Conservation (phyloP, 257 asterid species). For the Fraxinus excelsior region DNA sequence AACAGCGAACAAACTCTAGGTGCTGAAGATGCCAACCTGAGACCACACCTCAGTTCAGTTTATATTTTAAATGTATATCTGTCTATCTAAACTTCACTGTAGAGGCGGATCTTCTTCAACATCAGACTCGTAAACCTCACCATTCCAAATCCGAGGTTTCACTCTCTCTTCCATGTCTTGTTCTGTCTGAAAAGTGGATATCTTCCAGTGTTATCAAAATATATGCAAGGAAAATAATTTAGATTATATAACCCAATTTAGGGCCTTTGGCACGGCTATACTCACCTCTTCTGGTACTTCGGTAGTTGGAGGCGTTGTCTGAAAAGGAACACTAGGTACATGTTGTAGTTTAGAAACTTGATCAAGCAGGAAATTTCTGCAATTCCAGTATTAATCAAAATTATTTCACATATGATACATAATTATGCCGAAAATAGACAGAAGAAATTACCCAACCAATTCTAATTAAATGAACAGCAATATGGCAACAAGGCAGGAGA, state of each 20-base stretch:
- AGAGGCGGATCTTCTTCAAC: conserved; percentile 58
- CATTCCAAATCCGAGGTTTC: conserved; percentile 88
- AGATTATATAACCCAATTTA: not conserved
- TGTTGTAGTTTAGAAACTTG: conserved; percentile 76
- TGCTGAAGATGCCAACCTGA: not conserved
- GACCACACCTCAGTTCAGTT: conserved; percentile 44
- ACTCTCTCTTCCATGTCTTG: conserved; percentile 75
- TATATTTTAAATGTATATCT: conserved; percentile 32
- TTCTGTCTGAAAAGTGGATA: conserved; percentile 54
- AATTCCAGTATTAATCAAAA: conserved; percentile 29
- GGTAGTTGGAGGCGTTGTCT: conserved; percentile 60
- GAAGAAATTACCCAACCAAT: not conserved
- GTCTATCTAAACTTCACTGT: conserved; percentile 45
- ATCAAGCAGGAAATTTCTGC: conserved; percentile 81
- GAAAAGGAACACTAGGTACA: conserved; percentile 86
- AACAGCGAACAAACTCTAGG: not conserved
- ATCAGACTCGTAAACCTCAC: conserved; percentile 70
- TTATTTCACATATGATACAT: not conserved
- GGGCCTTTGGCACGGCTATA: not conserved
- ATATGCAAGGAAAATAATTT: conserved; percentile 11
- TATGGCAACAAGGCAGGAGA: not conserved
- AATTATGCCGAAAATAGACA: not conserved
- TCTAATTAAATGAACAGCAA: not conserved
- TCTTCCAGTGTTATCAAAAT: conserved; percentile 18
- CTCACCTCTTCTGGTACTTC: conserved; percentile 82